Evolutionary conservation across 257 asterid genomes (phyloP).

Genomic region (Catharanthus roseus): DNA sequence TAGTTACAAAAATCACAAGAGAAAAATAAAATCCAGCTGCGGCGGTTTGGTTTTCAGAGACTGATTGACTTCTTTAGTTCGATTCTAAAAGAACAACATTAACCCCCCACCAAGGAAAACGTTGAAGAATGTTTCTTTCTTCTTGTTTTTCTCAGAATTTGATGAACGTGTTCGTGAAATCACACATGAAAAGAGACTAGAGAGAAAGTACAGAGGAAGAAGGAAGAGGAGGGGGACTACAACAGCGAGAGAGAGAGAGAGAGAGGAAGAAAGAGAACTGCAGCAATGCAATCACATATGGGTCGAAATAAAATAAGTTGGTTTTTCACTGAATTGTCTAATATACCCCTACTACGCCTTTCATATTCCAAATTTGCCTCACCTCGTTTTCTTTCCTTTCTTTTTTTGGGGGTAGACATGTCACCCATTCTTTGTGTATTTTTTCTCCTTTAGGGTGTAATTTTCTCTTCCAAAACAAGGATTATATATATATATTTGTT

Average conservation of each 20-base stretch:
- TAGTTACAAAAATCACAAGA: background rate
- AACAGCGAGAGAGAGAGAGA: constrained; percentile 8
- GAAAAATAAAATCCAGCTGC: constrained; percentile 8
- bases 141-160: constrained; percentile 10
- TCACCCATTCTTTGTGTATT: no score
- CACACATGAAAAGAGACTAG: constrained; percentile 3
- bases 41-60: constrained; percentile 1
- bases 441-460: no score
- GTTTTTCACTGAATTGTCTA: background rate
- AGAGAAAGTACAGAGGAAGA: background rate
- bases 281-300: constrained; percentile 14
- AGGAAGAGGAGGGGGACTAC: background rate
- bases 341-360: background rate
- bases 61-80: constrained; percentile 4
- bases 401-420: background rate
- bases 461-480: no score
- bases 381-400: background rate
- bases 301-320: constrained; percentile 19
- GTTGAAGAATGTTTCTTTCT: background rate
- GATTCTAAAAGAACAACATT: constrained; percentile 3
- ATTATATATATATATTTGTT: no score
- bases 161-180: constrained; percentile 7
- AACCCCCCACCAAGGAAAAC: background rate
- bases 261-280: constrained; percentile 15
- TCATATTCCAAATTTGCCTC: background rate